Percentiles rank a stretch among this genome's conserved stretches.
phyloP scores from a whole-genome alignment of 1,284 basidiomycete species.

The Stereum hirsutum region DNA sequence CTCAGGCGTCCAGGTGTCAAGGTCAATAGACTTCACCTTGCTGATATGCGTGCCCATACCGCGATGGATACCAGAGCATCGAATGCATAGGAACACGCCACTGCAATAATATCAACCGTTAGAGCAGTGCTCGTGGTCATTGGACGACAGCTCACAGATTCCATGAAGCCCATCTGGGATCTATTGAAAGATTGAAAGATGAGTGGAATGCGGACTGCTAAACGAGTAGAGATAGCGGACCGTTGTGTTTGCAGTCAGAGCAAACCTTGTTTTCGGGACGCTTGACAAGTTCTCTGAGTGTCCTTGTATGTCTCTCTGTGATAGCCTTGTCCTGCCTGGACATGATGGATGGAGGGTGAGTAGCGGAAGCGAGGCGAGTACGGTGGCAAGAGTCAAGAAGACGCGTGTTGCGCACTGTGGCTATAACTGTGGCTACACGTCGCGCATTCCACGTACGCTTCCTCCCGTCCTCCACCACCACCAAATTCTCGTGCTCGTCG shows the following conservation, averaged over 20 bases:
- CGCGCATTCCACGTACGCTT: too few relatives aligned
- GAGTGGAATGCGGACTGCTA: conserved; percentile 8
- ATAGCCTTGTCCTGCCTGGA: conserved; percentile 76
- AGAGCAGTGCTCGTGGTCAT: background rate
- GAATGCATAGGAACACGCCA: conserved; percentile 91
- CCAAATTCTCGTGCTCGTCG: too few relatives aligned
- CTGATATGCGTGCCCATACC: conserved; percentile 98
- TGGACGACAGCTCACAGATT: conserved; percentile 61
- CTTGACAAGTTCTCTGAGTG: conserved; percentile 79
- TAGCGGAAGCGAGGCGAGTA: too few relatives aligned
- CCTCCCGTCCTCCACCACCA: too few relatives aligned
- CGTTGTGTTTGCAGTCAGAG: conserved; percentile 90
- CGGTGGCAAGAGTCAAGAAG: too few relatives aligned
- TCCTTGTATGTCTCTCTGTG: conserved; percentile 69
- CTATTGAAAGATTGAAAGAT: conserved; percentile 33
- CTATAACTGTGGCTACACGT: too few relatives aligned
- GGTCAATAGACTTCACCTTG: conserved; percentile 95
- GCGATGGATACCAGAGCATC: conserved; percentile 97
- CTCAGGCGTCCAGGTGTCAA: conserved; percentile 96
- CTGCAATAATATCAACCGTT: conserved; percentile 29
- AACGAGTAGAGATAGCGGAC: conserved; percentile 26
- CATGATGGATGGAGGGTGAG: conserved; percentile 35
- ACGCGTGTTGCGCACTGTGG: too few relatives aligned
- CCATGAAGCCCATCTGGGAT: conserved; percentile 98
- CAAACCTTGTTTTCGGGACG: conserved; percentile 90